A percentile compares a stretch with the other conserved stretches of the same genome.
Evolutionary conservation across 129 eudicot genomes (phyloP).

Genomic region (Chrysanthemum makinoi): DNA sequence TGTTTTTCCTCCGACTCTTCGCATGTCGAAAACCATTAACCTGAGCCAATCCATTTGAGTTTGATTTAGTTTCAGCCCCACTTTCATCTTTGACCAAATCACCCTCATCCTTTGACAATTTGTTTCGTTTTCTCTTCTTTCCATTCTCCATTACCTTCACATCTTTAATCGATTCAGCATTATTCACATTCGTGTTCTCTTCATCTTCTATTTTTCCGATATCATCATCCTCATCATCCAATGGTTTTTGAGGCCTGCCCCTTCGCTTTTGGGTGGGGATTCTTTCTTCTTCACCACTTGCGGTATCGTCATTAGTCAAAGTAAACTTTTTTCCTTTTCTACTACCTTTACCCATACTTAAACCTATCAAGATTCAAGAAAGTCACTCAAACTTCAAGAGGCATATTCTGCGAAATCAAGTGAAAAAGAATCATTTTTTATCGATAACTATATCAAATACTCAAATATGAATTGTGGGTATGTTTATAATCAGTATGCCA

Average conservation of each 20-base stretch:
- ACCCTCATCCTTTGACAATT: conserved; percentile 41
- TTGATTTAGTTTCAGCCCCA: conserved; percentile 34
- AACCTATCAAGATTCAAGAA: conserved; percentile 30
- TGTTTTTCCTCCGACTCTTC: conserved; percentile 65
- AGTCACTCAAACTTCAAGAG: conserved; percentile 8
- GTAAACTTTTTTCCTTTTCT: conserved; percentile 62
- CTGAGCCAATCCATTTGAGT: conserved; percentile 34
- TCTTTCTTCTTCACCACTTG: conserved; percentile 72
- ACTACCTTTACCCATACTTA: conserved; percentile 70
- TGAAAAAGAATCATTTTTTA: conserved; percentile 6
- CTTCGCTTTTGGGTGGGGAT: conserved; percentile 67
- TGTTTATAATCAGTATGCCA: no score
- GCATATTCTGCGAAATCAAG: conserved; percentile 33
- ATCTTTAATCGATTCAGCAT: conserved; percentile 24
- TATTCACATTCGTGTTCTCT: conserved; percentile 28
- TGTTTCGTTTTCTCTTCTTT: conserved; percentile 47
- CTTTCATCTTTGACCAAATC: conserved; percentile 45
- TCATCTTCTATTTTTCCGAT: conserved; percentile 46
- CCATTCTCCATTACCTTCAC: conserved; percentile 39
- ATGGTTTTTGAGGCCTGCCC: conserved; percentile 68
- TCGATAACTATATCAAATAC: conserved; percentile 2
- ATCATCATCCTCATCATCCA: conserved; percentile 55
- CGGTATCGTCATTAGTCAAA: conserved; percentile 52
- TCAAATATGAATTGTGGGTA: conserved; percentile 8
- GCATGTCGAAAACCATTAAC: conserved; percentile 59